phyloP scores from a whole-genome alignment of 2,329 filamentous ascomycete genomes.

The Paraphaeosphaeria sporulosa region DNA sequence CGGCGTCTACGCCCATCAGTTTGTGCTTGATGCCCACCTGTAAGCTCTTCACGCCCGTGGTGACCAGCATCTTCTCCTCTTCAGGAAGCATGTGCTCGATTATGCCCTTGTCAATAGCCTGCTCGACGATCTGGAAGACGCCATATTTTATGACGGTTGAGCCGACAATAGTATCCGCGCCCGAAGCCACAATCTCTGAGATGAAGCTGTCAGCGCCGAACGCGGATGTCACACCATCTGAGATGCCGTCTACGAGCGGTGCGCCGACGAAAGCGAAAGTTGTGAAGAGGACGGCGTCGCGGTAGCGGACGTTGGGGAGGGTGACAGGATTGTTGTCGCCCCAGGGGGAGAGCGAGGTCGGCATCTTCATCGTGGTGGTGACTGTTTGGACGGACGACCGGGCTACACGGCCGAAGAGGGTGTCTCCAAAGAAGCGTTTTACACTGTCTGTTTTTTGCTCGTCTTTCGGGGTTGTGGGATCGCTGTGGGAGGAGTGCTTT shows the following conservation, averaged over 20 bases:
- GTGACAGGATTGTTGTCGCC: conserved; percentile 52
- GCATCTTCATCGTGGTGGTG: conserved; percentile 45
- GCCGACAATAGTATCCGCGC: conserved; percentile 38
- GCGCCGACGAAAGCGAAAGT: conserved; percentile 47
- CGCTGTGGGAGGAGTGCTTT: conserved; percentile 29
- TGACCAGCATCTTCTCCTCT: conserved; percentile 49
- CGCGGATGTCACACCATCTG: conserved; percentile 33
- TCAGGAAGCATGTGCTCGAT: conserved; percentile 49
- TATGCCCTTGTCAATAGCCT: conserved; percentile 50
- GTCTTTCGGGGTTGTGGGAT: conserved; percentile 31
- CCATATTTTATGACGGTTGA: conserved; percentile 42
- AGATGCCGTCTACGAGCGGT: conserved; percentile 43
- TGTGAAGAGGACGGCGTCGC: conserved; percentile 49
- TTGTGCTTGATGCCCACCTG: conserved; percentile 51
- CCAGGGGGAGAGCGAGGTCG: conserved; percentile 45
- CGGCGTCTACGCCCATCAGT: conserved; percentile 51
- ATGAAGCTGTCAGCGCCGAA: conserved; percentile 48
- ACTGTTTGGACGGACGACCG: conserved; percentile 45
- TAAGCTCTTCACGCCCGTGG: conserved; percentile 46
- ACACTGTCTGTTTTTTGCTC: conserved; percentile 39
- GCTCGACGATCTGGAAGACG: conserved; percentile 50
- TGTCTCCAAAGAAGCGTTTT: conserved; percentile 48
- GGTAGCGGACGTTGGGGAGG: conserved; percentile 49
- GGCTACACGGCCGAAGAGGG: conserved; percentile 45
- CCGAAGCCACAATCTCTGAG: conserved; percentile 41